Conservation (phyloP, 1,284 basidiomycete genomes). For the Inonotus hispidus region DNA sequence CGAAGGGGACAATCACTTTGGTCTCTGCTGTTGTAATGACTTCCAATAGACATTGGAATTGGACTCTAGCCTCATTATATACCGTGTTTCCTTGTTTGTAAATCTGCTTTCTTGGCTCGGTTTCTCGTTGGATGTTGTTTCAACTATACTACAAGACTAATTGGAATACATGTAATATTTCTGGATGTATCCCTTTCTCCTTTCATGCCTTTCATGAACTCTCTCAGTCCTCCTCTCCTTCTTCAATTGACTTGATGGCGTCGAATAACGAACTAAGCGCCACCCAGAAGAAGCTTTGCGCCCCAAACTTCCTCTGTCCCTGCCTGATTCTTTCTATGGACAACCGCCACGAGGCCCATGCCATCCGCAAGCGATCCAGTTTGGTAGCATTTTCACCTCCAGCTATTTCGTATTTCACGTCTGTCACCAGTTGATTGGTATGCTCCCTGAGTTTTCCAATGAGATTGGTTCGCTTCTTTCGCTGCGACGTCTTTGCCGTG, state of each 20-base stretch:
- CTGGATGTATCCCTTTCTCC: neutral
- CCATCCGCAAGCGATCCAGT: neutral
- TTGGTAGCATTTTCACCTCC: neutral
- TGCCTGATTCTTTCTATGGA: neutral
- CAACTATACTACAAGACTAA: neutral
- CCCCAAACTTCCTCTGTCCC: conserved; percentile 6
- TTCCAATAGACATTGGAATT: neutral
- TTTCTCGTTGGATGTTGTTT: neutral
- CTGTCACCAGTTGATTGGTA: conserved; percentile 20
- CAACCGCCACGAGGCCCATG: conserved; percentile 10
- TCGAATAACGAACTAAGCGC: conserved; percentile 9
- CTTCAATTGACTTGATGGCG: conserved; percentile 4
- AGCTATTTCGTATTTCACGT: conserved; percentile 3
- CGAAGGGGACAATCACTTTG: no score
- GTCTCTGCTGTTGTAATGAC: neutral
- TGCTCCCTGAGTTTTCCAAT: conserved; percentile 25
- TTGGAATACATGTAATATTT: neutral
- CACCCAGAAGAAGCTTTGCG: conserved; percentile 11
- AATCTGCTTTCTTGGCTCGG: neutral
- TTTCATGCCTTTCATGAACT: neutral
- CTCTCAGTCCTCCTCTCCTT: neutral
- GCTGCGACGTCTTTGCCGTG: conserved; percentile 23
- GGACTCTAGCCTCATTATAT: neutral
- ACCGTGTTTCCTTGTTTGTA: neutral
- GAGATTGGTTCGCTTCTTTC: conserved; percentile 22